Evolutionary conservation across 2,329 filamentous ascomycete species (phyloP).

Genomic region (Xylogone sp.): DNA sequence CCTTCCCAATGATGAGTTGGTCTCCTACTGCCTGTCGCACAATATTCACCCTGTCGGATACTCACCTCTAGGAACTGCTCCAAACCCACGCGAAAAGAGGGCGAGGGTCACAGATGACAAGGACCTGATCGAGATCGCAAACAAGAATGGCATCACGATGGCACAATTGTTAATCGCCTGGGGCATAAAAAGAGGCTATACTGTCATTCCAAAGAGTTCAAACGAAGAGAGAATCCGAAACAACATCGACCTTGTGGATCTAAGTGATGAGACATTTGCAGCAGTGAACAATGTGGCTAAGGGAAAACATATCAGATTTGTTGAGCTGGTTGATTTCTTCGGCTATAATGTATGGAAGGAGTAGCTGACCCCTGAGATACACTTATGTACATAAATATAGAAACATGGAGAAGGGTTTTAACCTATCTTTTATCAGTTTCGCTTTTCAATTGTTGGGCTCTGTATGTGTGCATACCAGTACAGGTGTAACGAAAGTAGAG

Average conservation of each 20-base stretch:
- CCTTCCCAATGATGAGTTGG: constrained; percentile 65
- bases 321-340: constrained; percentile 77
- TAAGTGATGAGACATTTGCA: constrained; percentile 58
- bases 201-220: constrained; percentile 69
- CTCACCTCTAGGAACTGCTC: constrained; percentile 59
- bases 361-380: constrained; percentile 48
- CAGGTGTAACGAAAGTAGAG: too few relatives aligned
- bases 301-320: constrained; percentile 65
- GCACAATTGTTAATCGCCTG: constrained; percentile 66
- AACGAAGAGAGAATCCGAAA: constrained; percentile 63
- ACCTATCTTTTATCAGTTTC: too few relatives aligned
- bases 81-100: constrained; percentile 57
- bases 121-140: constrained; percentile 55
- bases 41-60: constrained; percentile 74
- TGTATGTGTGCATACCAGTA: too few relatives aligned
- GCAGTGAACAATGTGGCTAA: constrained; percentile 52
- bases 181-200: constrained; percentile 63
- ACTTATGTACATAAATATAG: not conserved
- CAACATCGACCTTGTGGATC: constrained; percentile 62
- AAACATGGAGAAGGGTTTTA: too few relatives aligned
- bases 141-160: constrained; percentile 56
- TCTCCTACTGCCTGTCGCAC: constrained; percentile 62
- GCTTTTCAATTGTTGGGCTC: too few relatives aligned
- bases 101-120: constrained; percentile 59
- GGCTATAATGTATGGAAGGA: constrained; percentile 61